phyloP scores from a whole-genome alignment of 768 basidiomycete genomes.

The Glaciozyma martinii region DNA sequence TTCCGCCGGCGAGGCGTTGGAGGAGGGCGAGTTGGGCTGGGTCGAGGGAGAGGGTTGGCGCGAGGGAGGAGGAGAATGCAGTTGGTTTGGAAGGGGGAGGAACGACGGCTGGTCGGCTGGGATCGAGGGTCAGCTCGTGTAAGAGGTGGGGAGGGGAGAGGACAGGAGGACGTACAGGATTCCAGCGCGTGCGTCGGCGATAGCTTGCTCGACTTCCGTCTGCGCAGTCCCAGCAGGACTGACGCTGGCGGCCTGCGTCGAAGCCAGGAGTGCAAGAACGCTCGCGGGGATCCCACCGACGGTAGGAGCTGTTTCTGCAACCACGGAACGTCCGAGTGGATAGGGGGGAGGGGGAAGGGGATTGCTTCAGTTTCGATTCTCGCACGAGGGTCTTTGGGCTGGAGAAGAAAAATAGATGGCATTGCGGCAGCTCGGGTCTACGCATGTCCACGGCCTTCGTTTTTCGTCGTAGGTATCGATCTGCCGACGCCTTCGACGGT shows the following conservation, averaged over 20 bases:
- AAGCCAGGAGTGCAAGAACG: slow-evolving; percentile 23
- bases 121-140: background rate
- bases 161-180: background rate
- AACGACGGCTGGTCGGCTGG: background rate
- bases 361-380: background rate
- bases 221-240: slow-evolving; percentile 4
- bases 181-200: slow-evolving; percentile 14
- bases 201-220: slow-evolving; percentile 10
- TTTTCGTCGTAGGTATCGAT: background rate
- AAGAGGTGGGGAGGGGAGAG: background rate
- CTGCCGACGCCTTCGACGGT: background rate
- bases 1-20: slow-evolving; percentile 33
- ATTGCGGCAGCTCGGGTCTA: background rate
- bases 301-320: background rate
- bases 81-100: background rate
- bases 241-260: background rate
- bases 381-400: background rate
- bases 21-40: slow-evolving; percentile 59
- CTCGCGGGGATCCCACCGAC: slow-evolving; percentile 15
- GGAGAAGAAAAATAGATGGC: background rate
- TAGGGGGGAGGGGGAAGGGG: background rate
- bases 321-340: background rate
- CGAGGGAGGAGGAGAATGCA: background rate
- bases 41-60: slow-evolving; percentile 39
- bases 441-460: background rate